phyloP scores from a whole-genome alignment of 352 stramenopile genomes.

The Lagenidium sp. region DNA sequence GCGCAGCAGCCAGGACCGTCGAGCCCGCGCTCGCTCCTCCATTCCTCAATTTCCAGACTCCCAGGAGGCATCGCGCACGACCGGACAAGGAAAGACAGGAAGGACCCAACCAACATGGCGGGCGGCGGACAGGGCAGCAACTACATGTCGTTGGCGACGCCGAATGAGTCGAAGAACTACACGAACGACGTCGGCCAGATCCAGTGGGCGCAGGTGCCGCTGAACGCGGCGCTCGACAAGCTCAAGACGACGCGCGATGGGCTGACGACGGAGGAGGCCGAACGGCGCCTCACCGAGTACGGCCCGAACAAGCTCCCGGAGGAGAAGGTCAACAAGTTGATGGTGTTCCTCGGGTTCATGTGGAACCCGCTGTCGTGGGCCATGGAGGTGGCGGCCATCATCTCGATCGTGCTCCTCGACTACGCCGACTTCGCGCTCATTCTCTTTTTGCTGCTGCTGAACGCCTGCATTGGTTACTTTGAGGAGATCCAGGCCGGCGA shows the following conservation, averaged over 20 bases:
- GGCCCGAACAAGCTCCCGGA: conserved; percentile 79
- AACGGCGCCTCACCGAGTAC: conserved; percentile 65
- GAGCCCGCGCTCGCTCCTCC: conserved; percentile 7
- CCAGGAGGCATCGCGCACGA: neutral
- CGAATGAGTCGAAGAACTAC: conserved; percentile 75
- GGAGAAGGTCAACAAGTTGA: conserved; percentile 70
- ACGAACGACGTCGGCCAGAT: conserved; percentile 69
- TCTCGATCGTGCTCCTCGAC: conserved; percentile 71
- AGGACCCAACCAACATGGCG: conserved; percentile 33
- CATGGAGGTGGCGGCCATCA: conserved; percentile 66
- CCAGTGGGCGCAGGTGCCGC: conserved; percentile 60
- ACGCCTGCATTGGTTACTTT: conserved; percentile 71
- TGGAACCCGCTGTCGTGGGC: conserved; percentile 80
- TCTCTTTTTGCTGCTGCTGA: conserved; percentile 57
- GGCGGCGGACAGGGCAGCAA: conserved; percentile 29
- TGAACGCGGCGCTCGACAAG: conserved; percentile 79
- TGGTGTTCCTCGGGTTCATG: conserved; percentile 72
- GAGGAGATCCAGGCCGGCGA: conserved; percentile 83
- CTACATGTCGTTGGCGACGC: conserved; percentile 73
- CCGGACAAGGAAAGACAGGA: conserved; percentile 12
- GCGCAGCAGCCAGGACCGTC: neutral
- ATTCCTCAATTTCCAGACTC: conserved; percentile 67
- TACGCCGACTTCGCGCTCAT: conserved; percentile 72
- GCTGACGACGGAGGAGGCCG: conserved; percentile 61
- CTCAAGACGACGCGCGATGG: conserved; percentile 63